Percentiles rank a stretch among this genome's conserved stretches.
phyloP scores from a whole-genome alignment of 2,329 filamentous ascomycete species.

The Amylocarpus encephaloides region DNA sequence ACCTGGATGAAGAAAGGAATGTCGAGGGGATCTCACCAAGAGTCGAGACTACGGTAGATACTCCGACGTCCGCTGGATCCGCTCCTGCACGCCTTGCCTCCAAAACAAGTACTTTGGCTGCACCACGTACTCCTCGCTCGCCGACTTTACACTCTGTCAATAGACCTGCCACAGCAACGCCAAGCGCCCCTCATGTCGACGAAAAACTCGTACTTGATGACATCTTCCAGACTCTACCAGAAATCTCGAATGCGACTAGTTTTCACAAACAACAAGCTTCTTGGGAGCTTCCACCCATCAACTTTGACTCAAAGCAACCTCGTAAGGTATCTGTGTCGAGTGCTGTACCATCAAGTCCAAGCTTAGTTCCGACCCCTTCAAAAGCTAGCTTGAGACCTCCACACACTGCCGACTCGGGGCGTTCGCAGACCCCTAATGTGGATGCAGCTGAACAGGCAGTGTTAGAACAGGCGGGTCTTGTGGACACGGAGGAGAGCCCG shows the following conservation, averaged over 20 bases:
- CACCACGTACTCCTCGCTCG: conserved; percentile 35
- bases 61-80: conserved; percentile 27
- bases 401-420: conserved; percentile 29
- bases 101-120: conserved; percentile 33
- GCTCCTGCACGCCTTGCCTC: conserved; percentile 30
- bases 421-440: conserved; percentile 24
- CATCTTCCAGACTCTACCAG: conserved; percentile 44
- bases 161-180: conserved; percentile 29
- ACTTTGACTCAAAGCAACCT: conserved; percentile 31
- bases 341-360: conserved; percentile 30
- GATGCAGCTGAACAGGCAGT: conserved; percentile 64
- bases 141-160: conserved; percentile 30
- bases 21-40: conserved; percentile 16
- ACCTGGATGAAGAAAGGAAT: conserved; percentile 69
- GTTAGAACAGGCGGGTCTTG: conserved; percentile 59
- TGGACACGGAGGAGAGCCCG: conserved; percentile 41
- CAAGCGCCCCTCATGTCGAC: conserved; percentile 31
- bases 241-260: conserved; percentile 34
- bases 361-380: conserved; percentile 30
- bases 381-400: conserved; percentile 31
- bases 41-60: conserved; percentile 15
- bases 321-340: conserved; percentile 42
- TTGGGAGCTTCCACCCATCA: conserved; percentile 38
- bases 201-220: conserved; percentile 38
- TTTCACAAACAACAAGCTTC: conserved; percentile 38